These are phyloP conservation scores for Annulohypoxylon nitens DNA, from an alignment of 495 filamentous ascomycete genomes.

Conservation along the genomic window DNA sequence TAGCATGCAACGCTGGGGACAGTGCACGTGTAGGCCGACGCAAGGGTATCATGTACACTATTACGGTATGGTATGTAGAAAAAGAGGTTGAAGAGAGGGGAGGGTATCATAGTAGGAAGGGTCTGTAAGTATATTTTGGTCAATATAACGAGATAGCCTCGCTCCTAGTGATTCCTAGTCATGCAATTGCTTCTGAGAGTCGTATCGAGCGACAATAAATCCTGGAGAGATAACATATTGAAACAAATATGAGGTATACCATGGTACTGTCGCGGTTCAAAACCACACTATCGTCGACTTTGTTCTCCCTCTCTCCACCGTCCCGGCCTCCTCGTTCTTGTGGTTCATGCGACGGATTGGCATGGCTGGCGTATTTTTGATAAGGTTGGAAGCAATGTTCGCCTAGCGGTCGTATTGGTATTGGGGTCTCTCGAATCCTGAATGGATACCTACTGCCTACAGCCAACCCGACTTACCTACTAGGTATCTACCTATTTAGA, in stretches of 20 bases:
- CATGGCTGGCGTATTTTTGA: slow-evolving; percentile 30
- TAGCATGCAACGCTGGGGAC: slow-evolving; percentile 24
- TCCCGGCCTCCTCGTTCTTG: slow-evolving; percentile 28
- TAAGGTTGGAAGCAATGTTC: slow-evolving; percentile 26
- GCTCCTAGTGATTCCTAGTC: slow-evolving; percentile 15
- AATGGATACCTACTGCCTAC: not conserved
- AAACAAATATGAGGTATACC: slow-evolving; percentile 23
- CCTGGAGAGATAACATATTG: slow-evolving; percentile 24
- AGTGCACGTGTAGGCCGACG: slow-evolving; percentile 31
- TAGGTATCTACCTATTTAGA: not conserved
- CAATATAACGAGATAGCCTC: slow-evolving; percentile 30
- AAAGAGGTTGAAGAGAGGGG: slow-evolving; percentile 2
- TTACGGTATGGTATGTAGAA: no score
- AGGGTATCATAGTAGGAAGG: slow-evolving; percentile 2
- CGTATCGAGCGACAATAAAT: slow-evolving; percentile 26
- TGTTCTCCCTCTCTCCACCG: slow-evolving; percentile 25
- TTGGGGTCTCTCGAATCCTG: not conserved
- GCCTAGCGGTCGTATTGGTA: not conserved
- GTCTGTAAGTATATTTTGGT: slow-evolving; percentile 21
- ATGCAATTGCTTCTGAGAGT: slow-evolving; percentile 25
- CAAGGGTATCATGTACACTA: slow-evolving; percentile 5
- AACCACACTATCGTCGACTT: slow-evolving; percentile 22
- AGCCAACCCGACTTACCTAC: not conserved
- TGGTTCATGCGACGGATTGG: slow-evolving; percentile 31
- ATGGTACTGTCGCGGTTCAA: slow-evolving; percentile 22